Evolutionary conservation across 768 basidiomycete species (phyloP).

Genomic region (Tephrocybe rancida): DNA sequence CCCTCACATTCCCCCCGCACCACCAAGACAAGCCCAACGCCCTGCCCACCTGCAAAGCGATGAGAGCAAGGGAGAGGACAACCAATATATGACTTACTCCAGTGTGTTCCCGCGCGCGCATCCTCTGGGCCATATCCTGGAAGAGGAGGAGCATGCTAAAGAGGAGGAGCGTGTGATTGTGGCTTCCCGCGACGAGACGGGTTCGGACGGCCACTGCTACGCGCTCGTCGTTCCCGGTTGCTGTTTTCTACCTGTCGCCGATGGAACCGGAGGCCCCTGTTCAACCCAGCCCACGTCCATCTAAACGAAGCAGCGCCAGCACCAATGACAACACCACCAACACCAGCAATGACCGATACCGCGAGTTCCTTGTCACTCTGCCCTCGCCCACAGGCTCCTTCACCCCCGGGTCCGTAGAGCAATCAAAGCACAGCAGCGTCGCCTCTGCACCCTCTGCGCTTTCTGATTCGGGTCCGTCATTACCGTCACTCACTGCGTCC

Average conservation of each 20-base stretch:
- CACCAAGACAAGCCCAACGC: no score
- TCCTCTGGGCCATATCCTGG: constrained; percentile 65
- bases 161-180: no score
- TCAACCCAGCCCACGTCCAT: not conserved
- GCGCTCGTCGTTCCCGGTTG: constrained; percentile 30
- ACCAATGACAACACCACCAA: not conserved
- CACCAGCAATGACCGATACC: constrained; percentile 24
- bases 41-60: no score
- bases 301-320: not conserved
- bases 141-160: constrained; percentile 63
- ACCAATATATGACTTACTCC: constrained; percentile 39
- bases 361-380: constrained; percentile 28
- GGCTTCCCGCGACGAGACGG: constrained; percentile 30
- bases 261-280: no score
- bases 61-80: constrained; percentile 74
- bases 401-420: constrained; percentile 14
- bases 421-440: constrained; percentile 47
- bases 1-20: no score
- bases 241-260: constrained; percentile 24
- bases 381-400: constrained; percentile 23
- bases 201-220: constrained; percentile 41
- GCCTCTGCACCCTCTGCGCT: constrained; percentile 19
- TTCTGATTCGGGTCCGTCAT: constrained; percentile 7
- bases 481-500: constrained; percentile 17
- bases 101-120: no score